Percentiles rank a stretch among this genome's conserved stretches.
These are phyloP conservation scores for Turnera subulata DNA, from an alignment of 345 rosid genomes.

Conservation along the genomic window DNA sequence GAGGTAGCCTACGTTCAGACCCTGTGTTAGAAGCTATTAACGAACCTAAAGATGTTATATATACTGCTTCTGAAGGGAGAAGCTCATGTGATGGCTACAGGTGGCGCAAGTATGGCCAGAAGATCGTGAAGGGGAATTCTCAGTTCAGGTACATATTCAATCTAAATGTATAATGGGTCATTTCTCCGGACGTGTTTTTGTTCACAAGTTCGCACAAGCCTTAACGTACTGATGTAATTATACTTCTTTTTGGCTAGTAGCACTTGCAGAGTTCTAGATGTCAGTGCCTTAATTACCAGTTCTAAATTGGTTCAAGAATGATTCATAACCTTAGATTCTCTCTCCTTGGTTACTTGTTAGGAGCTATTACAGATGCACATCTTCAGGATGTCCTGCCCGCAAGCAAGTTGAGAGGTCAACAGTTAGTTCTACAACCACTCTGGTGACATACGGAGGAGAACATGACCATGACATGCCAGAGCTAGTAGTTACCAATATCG, in stretches of 20 bases:
- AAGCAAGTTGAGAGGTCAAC: conserved; percentile 24
- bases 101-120: conserved; percentile 31
- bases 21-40: conserved; percentile 6
- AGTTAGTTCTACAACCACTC: conserved; percentile 7
- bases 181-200: no score
- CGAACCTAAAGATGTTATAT: conserved; percentile 9
- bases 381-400: conserved; percentile 24
- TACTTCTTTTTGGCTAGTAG: no score
- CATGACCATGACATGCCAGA: conserved; percentile 25
- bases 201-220: background rate
- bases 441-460: conserved; percentile 16
- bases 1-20: background rate
- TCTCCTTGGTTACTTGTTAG: conserved; percentile 9
- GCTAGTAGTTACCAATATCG: conserved; percentile 11
- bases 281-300: background rate
- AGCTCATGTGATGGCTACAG: conserved; percentile 19
- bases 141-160: conserved; percentile 7
- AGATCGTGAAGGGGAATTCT: conserved; percentile 27
- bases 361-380: conserved; percentile 32
- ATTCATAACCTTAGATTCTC: background rate
- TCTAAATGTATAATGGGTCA: no score
- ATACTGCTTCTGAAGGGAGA: conserved; percentile 15
- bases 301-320: background rate
- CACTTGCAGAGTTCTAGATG: background rate
- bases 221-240: background rate